A percentile compares a stretch with the other conserved stretches of the same genome.
phyloP scores from a whole-genome alignment of 495 filamentous ascomycete genomes.

The Xylaria curta region DNA sequence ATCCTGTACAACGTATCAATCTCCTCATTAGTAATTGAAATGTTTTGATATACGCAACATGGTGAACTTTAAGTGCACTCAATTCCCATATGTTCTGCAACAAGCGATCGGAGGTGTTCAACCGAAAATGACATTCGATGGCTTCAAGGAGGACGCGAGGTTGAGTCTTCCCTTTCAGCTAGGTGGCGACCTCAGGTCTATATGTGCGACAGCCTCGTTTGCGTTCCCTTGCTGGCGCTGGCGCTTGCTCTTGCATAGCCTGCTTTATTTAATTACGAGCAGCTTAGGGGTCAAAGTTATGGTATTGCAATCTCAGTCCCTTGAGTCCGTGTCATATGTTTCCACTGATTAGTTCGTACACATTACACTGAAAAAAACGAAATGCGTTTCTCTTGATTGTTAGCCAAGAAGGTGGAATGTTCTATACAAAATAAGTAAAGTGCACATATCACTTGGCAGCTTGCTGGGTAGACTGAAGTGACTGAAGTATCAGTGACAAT shows the following conservation, averaged over 20 bases:
- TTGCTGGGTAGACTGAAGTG: neutral
- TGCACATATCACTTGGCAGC: too few species aligned
- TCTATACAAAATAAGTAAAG: too few species aligned
- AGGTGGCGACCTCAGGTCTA: too few species aligned
- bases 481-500: neutral
- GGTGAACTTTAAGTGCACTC: neutral
- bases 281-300: too few species aligned
- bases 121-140: too few species aligned
- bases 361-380: neutral
- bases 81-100: neutral
- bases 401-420: neutral
- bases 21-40: neutral
- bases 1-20: neutral
- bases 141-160: too few species aligned
- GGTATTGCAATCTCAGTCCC: too few species aligned
- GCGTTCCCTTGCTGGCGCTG: neutral
- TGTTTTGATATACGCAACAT: neutral
- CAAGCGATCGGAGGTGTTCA: too few species aligned
- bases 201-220: too few species aligned
- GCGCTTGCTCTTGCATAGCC: neutral
- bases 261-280: too few species aligned
- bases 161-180: too few species aligned
- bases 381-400: neutral
- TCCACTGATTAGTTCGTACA: neutral
- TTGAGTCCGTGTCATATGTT: too few species aligned